These are phyloP conservation scores for Fusarium musae DNA, from an alignment of 2,329 filamentous ascomycete genomes.

Conservation along the genomic window DNA sequence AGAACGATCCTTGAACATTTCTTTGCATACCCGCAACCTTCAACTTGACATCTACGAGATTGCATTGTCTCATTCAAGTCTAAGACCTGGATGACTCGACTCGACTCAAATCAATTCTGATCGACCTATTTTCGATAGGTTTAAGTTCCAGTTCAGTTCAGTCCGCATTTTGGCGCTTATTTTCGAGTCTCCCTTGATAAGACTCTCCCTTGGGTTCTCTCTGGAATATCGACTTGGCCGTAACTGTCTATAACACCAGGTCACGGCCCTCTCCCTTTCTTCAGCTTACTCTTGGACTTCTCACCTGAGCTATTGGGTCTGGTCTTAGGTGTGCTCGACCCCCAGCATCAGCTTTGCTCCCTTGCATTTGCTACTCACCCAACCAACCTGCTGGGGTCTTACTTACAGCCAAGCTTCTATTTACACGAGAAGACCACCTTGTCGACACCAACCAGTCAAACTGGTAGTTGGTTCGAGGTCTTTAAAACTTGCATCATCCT, in stretches of 20 bases:
- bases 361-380: slow-evolving; percentile 32
- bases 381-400: slow-evolving; percentile 26
- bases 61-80: slow-evolving; percentile 36
- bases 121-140: slow-evolving; percentile 18
- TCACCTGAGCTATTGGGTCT: slow-evolving; percentile 21
- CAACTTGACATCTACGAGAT: slow-evolving; percentile 28
- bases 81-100: slow-evolving; percentile 22
- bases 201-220: slow-evolving; percentile 27
- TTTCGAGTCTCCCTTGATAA: slow-evolving; percentile 28
- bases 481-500: slow-evolving; percentile 12
- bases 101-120: slow-evolving; percentile 12
- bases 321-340: slow-evolving; percentile 23
- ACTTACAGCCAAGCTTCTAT: slow-evolving; percentile 22
- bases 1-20: slow-evolving; percentile 29
- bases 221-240: slow-evolving; percentile 10
- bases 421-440: slow-evolving; percentile 17
- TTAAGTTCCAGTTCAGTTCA: slow-evolving; percentile 23
- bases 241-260: slow-evolving; percentile 27
- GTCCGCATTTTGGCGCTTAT: slow-evolving; percentile 11
- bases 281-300: slow-evolving; percentile 3
- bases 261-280: slow-evolving; percentile 9
- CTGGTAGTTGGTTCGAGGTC: slow-evolving; percentile 4
- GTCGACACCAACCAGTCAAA: slow-evolving; percentile 24
- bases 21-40: slow-evolving; percentile 29
- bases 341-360: slow-evolving; percentile 30